Base-by-base conservation (phyloP, 176 grass and related monocot species). In the Miscanthus lutarioriparius region DNA sequence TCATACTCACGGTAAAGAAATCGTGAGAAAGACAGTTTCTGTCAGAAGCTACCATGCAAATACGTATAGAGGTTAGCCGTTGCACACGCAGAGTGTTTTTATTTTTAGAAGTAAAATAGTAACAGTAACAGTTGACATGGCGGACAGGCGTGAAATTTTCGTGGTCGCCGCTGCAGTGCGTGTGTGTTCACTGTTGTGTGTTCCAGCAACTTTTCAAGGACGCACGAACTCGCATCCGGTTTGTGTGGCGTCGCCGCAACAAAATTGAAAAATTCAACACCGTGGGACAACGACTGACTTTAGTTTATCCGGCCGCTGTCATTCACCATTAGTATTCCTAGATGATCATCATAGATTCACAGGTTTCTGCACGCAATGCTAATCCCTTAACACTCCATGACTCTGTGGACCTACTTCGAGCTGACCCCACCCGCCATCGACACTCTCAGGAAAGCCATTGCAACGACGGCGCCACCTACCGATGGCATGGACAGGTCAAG, bases 261-360 rank as follows among this genome's bases (percentile, higher is more conserved):
- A 4, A 72, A 44, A 72, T 48, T 47, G 23, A 73, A 73, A 73
- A 44, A 72, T 73, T 47, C 41, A 73, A 73, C 70, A 47, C 23
- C 70, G 28, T 45, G 70, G 41, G 7, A 27, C 70, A 45, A 47
- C 12, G 70, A 28, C 7, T 23, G 23, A 62, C 59, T 58, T 62
- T 4, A 30, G 26, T 64, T 47, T 47, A 47, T 45, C 70, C 13
- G 70, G 38, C 25, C 40, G 39, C 41, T 41, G n/a, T 17, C 41
- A 25, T 40, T 25, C 32, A 70, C 25, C n/a, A n/a, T 71, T 39
- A 70, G 2, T 13, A 26, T 38, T 25, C 38, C 69, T 72, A 73
- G n/a, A n/a, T n/a, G n/a, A n/a, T n/a, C n/a, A 72, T 47, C 70
- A 16, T 3, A 25, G 12, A 25, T 41, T 73, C 41, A 9, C 25